Evolutionary conservation across 345 rosid species (phyloP), one percentile per base, ranked within the genome.

Genomic region (Eutrema yunnanense): DNA sequence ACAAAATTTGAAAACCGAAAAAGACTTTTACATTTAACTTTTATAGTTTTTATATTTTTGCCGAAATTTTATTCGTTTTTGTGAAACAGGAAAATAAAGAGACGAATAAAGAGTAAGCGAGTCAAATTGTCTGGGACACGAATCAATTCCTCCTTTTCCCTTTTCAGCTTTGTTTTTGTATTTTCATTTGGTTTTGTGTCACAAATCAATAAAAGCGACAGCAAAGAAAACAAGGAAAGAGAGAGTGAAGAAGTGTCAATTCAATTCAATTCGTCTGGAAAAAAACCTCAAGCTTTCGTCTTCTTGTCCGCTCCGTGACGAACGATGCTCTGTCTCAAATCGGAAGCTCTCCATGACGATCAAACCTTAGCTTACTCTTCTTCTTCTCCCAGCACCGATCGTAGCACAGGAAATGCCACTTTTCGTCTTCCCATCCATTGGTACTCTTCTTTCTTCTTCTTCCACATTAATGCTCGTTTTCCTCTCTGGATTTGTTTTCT

Each of bases 241-340:
- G 12, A 58, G 73, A 42, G 71, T 46, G 71, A 22, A 62, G 67
- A 56, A 69, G 75, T 38, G 66, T 14, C 59, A 32, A 27, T 29
- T 29, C 34, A 32, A 32, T 16, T 16, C 16, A 16, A 16, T 5
- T 5, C 5, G 5, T 34, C 65, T 62, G 9, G 11, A 27, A 13
- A 50, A 16, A 3, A 1, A 32, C 4, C 4, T 32, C 26, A 26
- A 49, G 44, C 62, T 68, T 52, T 62, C 29, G 13, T 63, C 75
- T 54, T 41, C 67, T 75, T 50, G 65, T 54, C 40, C 49, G 30
- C 65, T 69, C 62, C 61, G 33, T 62, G 34, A 50, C 65, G 4
- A 57, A 73, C 69, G 10, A 87, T 87, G 92, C 82, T 85, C 73
- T 85, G 92, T 73, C 75, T 84, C 55, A 84, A 83, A 78, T 73